Base-by-base conservation (phyloP, 352 stramenopile genomes). In the Aphanomyces invadans region DNA sequence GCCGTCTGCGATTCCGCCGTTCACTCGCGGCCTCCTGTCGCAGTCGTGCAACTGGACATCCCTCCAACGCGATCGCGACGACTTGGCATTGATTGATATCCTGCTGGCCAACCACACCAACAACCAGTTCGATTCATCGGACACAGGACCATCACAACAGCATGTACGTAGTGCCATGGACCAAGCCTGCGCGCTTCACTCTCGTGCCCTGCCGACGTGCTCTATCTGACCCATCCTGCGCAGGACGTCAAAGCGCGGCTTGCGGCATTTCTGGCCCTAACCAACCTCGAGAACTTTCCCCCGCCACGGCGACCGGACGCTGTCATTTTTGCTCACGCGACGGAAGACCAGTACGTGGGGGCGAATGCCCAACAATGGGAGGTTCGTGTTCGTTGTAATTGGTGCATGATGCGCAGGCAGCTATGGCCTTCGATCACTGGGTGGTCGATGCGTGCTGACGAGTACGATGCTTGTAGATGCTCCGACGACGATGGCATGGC, bases 281-380 rank as follows among this genome's bases (percentile, higher is more conserved):
- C 83, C 3, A 79, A 92, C 54, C 90, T 92, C 55, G 80, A 90
- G 66, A 92, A 92, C 62, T 92, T 92, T 54, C 51, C 79, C 28
- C 68, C 80, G 60, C 83, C 83, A 9, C 72, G 74, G 32, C 80
- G 81, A 19, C 72, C 79, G 3, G 83, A 92, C 62, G 83, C 83
- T 3, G 78, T 89, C 23, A 69, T 89, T 12, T 92, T 92, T 65
- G 80, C 89, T 2, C 78, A 86, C 10, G 83, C 77, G 48, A 89
- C 80, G 11, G 83, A 92, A 65, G 83, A 90, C 57, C 72, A 88
- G 70, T 92, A 92, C 65, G 85, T 89, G 66, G 80, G 81, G 32
- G 76, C 75, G 15, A 79, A 74, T 0, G 76, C 81, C 28, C 72
- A 75, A 7, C 80, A 89, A 69, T 89, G 81, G 80, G 65, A 73